These are phyloP conservation scores for Perkinsus olseni DNA, from an alignment of 169 alveolate genomes.

Conservation along the genomic window DNA sequence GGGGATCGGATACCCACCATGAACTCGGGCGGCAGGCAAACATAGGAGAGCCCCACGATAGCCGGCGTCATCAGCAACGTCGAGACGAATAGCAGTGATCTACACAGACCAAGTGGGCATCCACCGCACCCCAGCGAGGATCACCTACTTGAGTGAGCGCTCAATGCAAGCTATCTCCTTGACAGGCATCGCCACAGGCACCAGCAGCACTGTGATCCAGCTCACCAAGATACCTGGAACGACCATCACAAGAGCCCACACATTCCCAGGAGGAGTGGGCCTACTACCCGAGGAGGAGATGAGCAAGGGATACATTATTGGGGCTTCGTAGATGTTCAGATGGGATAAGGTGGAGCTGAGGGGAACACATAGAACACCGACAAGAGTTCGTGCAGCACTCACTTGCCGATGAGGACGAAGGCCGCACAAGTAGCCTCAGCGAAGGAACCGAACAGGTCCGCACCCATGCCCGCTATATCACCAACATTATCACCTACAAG, in stretches of 20 bases:
- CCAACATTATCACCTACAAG: slow-evolving; percentile 56
- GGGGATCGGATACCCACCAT: slow-evolving; percentile 49
- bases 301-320: slow-evolving; percentile 26
- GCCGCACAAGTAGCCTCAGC: slow-evolving; percentile 74
- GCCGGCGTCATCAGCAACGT: slow-evolving; percentile 42
- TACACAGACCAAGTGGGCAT: slow-evolving; percentile 49
- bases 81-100: slow-evolving; percentile 54
- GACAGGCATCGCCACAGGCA: slow-evolving; percentile 44
- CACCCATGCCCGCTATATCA: slow-evolving; percentile 72
- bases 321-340: background rate
- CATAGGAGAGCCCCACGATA: slow-evolving; percentile 47
- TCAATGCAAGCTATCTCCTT: slow-evolving; percentile 21
- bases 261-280: background rate
- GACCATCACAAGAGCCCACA: background rate
- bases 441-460: slow-evolving; percentile 68
- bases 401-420: slow-evolving; percentile 52
- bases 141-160: background rate
- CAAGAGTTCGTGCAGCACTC: slow-evolving; percentile 64
- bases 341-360: slow-evolving; percentile 1
- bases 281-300: slow-evolving; percentile 48
- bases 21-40: slow-evolving; percentile 31
- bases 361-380: slow-evolving; percentile 21
- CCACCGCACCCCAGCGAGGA: slow-evolving; percentile 42
- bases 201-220: slow-evolving; percentile 41
- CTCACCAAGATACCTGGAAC: slow-evolving; percentile 53